These are phyloP conservation scores for Cladosporium sp. DNA, from an alignment of 2,329 filamentous ascomycete genomes.

Conservation along the genomic window DNA sequence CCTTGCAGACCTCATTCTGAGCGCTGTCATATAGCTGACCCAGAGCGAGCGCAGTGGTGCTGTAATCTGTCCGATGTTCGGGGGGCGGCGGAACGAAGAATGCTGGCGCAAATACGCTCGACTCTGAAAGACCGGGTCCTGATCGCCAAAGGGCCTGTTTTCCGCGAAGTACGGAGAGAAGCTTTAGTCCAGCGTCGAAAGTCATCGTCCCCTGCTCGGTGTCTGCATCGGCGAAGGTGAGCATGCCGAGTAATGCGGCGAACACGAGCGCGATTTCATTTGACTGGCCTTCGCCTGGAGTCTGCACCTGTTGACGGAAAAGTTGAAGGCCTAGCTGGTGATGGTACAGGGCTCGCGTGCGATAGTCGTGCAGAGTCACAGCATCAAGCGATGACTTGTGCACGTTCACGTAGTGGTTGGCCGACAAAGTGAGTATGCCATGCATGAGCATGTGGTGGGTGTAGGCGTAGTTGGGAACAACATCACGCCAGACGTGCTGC, in stretches of 20 bases:
- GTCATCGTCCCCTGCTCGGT: background rate
- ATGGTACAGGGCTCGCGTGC: conserved; percentile 31
- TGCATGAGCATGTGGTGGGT: conserved; percentile 29
- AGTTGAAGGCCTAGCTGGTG: conserved; percentile 30
- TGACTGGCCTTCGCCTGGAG: background rate
- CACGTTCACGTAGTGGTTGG: conserved; percentile 28
- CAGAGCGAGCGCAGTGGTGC: background rate
- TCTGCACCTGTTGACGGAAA: conserved; percentile 25
- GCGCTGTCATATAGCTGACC: background rate
- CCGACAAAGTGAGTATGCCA: conserved; percentile 31
- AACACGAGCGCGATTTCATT: conserved; percentile 4
- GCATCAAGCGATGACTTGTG: conserved; percentile 11
- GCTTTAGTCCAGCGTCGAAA: background rate
- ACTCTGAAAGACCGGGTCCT: background rate
- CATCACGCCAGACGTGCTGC: conserved; percentile 29
- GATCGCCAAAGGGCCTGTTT: conserved; percentile 17
- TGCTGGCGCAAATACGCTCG: background rate
- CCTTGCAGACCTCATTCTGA: background rate
- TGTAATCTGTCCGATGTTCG: conserved; percentile 1
- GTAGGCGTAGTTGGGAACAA: conserved; percentile 25
- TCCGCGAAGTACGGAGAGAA: conserved; percentile 1
- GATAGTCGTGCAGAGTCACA: conserved; percentile 23
- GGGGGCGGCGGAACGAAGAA: conserved; percentile 12
- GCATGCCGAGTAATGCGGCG: conserved; percentile 10
- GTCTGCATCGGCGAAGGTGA: conserved; percentile 16